A percentile compares a stretch with the other conserved stretches of the same genome.
Evolutionary conservation across 768 basidiomycete species (phyloP).

Genomic region (Rhodotorula kratochvilovae): DNA sequence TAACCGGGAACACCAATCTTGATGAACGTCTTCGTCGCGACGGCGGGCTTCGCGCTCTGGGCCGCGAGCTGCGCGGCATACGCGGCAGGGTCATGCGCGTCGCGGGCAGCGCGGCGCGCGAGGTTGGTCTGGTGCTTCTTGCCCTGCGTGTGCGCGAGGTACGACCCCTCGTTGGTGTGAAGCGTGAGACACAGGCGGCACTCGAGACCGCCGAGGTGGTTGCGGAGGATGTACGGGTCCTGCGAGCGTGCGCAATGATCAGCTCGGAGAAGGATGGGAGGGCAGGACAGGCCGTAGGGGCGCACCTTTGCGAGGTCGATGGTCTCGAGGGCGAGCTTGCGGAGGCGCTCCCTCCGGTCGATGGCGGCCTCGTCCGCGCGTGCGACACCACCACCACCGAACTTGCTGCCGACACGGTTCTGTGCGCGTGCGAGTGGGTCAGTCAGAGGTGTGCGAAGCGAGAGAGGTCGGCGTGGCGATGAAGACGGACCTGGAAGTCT

Average conservation of each 20-base stretch:
- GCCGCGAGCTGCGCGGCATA: constrained; percentile 62
- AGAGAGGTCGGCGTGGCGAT: neutral
- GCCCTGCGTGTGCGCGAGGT: constrained; percentile 97
- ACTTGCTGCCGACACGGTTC: constrained; percentile 94
- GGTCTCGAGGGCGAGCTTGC: constrained; percentile 61
- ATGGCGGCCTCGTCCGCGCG: constrained; percentile 93
- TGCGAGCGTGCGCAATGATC: constrained; percentile 42
- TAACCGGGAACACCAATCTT: constrained; percentile 96
- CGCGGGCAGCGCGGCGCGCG: constrained; percentile 91
- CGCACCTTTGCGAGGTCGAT: constrained; percentile 89
- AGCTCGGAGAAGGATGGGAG: neutral
- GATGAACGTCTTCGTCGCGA: constrained; percentile 89
- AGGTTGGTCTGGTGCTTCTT: constrained; percentile 99
- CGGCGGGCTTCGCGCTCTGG: constrained; percentile 47
- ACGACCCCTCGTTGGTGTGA: constrained; percentile 99
- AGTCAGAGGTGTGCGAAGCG: neutral
- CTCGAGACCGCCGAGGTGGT: constrained; percentile 95
- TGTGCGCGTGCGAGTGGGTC: constrained; percentile 45
- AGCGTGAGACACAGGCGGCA: constrained; percentile 95
- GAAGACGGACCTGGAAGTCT: constrained; percentile 23
- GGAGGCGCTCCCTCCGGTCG: constrained; percentile 84
- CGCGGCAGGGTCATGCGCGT: constrained; percentile 86
- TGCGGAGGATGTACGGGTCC: constrained; percentile 98
- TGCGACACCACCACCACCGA: constrained; percentile 92
- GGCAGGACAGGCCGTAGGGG: neutral